Evolutionary conservation across 495 filamentous ascomycete genomes (phyloP), one percentile per base, ranked within the genome.

Genomic region (Pseudevernia furfuracea): DNA sequence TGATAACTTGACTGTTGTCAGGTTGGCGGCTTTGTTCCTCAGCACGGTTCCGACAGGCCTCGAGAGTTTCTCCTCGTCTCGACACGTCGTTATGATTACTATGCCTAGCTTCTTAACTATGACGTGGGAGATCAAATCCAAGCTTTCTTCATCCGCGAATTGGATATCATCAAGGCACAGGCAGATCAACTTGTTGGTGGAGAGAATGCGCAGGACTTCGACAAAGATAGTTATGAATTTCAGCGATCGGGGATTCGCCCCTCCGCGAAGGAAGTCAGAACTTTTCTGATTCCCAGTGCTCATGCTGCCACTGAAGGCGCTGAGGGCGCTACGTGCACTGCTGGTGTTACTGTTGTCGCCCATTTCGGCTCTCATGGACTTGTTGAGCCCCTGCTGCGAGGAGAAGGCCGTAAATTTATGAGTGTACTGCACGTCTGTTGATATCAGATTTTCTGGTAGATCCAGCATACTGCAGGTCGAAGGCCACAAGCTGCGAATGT

Each of bases 101-200:
- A 94, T 87, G 8, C 88, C 89, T 34, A 96, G 79, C 68, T 85
- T 86, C 7, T 85, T 82, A 52, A 77, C 75, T 23, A 95, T 81
- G 48, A 95, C 88, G 67, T 87, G 85, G 60, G 84, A 79, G 32
- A 96, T 85, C 63, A 96, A 76, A 56, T 96, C 89, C 44, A 90
- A 74, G 7, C 87, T 91, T 69, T 96, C 92, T 55, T 89, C 84
- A 69, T 96, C 92, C 23, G 90, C 89, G 71, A 87, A 91, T 68
- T 96, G 90, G 23, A 95, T 77, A 71, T 96, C 91, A 70, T 96
- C 92, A 9, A 96, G 75, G 67, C 86, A 91, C 44, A 95, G 82
- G 69, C 87, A 91, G 43, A 96, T 90, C 70, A 95, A 83, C 68
- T 88, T 90, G 67, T 87, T 85, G 6, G 85, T 80, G 2, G 89